Evolutionary conservation across 2,329 filamentous ascomycete species (phyloP).

Genomic region (Phaeoacremonium minimum): DNA sequence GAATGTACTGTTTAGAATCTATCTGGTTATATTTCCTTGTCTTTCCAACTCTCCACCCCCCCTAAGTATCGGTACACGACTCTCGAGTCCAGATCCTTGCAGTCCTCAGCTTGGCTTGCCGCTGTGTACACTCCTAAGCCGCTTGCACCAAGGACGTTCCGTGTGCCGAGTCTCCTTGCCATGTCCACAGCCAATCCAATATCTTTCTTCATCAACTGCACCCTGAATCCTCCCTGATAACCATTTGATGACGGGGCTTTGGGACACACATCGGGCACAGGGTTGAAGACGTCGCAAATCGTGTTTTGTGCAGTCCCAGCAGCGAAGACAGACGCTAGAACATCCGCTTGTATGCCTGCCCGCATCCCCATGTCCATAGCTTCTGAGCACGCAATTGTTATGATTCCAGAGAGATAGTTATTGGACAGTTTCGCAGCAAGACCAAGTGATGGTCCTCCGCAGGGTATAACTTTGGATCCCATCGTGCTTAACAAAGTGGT

Average conservation of each 20-base stretch:
- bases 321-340: constrained; percentile 28
- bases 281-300: constrained; percentile 24
- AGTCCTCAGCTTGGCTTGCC: constrained; percentile 44
- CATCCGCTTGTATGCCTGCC: constrained; percentile 48
- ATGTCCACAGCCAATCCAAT: constrained; percentile 50
- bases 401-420: constrained; percentile 56
- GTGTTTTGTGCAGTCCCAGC: constrained; percentile 22
- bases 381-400: constrained; percentile 53
- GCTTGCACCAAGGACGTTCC: constrained; percentile 41
- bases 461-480: constrained; percentile 50
- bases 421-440: constrained; percentile 57
- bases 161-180: constrained; percentile 45
- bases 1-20: no score
- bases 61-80: constrained; percentile 54
- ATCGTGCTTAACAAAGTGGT: constrained; percentile 41
- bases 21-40: no score
- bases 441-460: constrained; percentile 50
- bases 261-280: constrained; percentile 24
- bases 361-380: constrained; percentile 58
- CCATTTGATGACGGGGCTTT: constrained; percentile 21
- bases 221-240: constrained; percentile 48
- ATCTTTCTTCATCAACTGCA: constrained; percentile 57
- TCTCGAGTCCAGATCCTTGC: constrained; percentile 49
- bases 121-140: constrained; percentile 47
- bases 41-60: constrained; percentile 45